Base-by-base conservation (phyloP, 495 filamentous ascomycete genomes). In the Podospora pseudoanserina region DNA sequence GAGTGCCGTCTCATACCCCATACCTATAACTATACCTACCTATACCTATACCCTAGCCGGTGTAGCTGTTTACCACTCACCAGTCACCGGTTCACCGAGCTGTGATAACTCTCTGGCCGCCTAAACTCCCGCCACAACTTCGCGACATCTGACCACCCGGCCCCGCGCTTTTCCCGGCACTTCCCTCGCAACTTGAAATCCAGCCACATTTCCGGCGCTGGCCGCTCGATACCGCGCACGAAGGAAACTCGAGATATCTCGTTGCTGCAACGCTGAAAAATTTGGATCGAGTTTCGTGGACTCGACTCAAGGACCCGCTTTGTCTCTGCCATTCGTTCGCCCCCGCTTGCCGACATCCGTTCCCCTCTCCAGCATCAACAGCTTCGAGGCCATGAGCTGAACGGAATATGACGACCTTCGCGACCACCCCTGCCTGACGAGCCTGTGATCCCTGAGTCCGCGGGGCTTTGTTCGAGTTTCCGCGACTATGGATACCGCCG, bases 401-500 rank as follows among this genome's bases (percentile, higher is more conserved):
- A 75, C 71, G 64, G 66, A 78, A 75, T 74, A 81, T 81, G 79
- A 79, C 73, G 71, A 72, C 68, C 71, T 67, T 70, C 71, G 73
- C 76, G 70, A 74, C 72, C 72, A 73, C 71, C 62, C 70, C 67
- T 69, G 69, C 53, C 69, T 70, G 71, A 73, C 72, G 62, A 72
- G 66, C 64, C 70, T 68, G 67, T 65, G 68, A 74, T 68, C 71
- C 74, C 63, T 71, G 74, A 74, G 72, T 63, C 63, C 20, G 18
- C 19, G 23, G 28, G 61, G 54, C 60, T 58, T 54, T n/a, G 63
- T 62, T 57, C 64, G 16, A 19, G 58, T 55, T 30, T 60, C 67
- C 70, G 60, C 69, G 71, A 81, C 65, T 70, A 86, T 86, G 85
- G 83, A 85, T 68, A 79, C 77, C 66, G 73, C 79, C 73, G 74